Percentiles rank a stretch among this genome's conserved stretches.
These are phyloP conservation scores for Fusarium ambrosium DNA, from an alignment of 2,329 filamentous ascomycete species.

Conservation along the genomic window DNA sequence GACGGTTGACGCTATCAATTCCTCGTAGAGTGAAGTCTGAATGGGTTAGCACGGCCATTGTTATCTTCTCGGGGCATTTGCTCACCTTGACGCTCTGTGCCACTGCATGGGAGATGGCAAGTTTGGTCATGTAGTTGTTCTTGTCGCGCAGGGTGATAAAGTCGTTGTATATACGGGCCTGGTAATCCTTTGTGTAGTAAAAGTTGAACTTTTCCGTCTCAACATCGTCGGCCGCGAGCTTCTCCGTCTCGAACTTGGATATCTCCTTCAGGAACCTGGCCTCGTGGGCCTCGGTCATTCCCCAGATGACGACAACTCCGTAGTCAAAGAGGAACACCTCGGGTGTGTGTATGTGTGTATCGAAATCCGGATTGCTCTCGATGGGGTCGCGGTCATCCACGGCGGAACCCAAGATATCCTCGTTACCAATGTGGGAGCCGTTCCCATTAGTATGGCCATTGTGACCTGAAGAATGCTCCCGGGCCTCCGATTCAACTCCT, in stretches of 20 bases:
- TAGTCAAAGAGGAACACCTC: constrained; percentile 98
- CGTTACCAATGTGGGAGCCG: constrained; percentile 45
- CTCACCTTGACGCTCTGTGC: constrained; percentile 92
- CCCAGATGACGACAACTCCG: constrained; percentile 98
- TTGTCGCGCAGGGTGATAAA: constrained; percentile 97
- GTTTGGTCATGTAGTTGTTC: constrained; percentile 97
- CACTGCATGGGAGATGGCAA: constrained; percentile 95
- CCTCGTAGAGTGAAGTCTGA: constrained; percentile 93
- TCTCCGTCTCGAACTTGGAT: constrained; percentile 92
- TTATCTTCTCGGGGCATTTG: neutral
- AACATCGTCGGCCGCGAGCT: constrained; percentile 87
- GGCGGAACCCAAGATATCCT: constrained; percentile 53
- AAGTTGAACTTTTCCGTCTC: constrained; percentile 99
- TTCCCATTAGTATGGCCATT: constrained; percentile 44
- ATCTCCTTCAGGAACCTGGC: constrained; percentile 93
- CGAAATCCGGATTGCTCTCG: constrained; percentile 76
- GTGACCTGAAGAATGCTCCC: constrained; percentile 46
- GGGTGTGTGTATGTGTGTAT: constrained; percentile 89
- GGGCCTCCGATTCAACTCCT: constrained; percentile 48
- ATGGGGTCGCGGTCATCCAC: constrained; percentile 55
- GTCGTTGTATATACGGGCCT: constrained; percentile 98
- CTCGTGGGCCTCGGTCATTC: constrained; percentile 93
- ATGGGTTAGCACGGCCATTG: constrained; percentile 29
- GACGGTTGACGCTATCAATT: constrained; percentile 93
- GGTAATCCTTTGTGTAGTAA: constrained; percentile 98